These are phyloP conservation scores for Fagopyrum esculentum DNA, from an alignment of 148 eudicot species.

Conservation along the genomic window DNA sequence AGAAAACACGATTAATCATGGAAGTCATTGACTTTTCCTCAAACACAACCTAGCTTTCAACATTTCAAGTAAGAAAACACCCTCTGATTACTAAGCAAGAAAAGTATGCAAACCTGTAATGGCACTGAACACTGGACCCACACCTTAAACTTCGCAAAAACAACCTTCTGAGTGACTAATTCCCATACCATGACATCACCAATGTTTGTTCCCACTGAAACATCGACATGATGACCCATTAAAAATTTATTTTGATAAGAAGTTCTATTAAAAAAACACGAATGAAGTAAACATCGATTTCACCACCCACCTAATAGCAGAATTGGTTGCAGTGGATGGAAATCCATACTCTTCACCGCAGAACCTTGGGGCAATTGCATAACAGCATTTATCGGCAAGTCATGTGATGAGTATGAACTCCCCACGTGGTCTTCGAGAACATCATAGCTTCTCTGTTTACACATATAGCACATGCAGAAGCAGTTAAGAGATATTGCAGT, in stretches of 20 bases:
- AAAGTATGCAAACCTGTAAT: conserved; percentile 33
- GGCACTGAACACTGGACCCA: conserved; percentile 57
- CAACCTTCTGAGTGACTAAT: conserved; percentile 56
- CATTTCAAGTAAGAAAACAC: neutral
- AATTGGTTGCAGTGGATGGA: conserved; percentile 74
- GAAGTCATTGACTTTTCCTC: too few relatives aligned
- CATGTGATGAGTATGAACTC: conserved; percentile 65
- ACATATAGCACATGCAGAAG: neutral
- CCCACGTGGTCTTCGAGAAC: conserved; percentile 69
- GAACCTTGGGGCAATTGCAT: conserved; percentile 82
- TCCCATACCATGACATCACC: conserved; percentile 72
- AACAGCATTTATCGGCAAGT: conserved; percentile 66
- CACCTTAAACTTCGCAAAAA: conserved; percentile 52
- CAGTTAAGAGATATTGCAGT: conserved; percentile 1
- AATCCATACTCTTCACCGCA: conserved; percentile 82
- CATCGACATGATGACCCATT: neutral
- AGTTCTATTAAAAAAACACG: neutral
- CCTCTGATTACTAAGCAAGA: too few relatives aligned
- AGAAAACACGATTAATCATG: too few relatives aligned
- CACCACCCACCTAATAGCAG: conserved; percentile 56
- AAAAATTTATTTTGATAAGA: neutral
- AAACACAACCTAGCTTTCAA: too few relatives aligned
- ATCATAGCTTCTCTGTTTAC: conserved; percentile 45
- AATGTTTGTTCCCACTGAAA: conserved; percentile 58
- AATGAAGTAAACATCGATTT: neutral